These are phyloP conservation scores for Aquilaria agallochum DNA, from an alignment of 441 rosid genomes.

Conservation along the genomic window DNA sequence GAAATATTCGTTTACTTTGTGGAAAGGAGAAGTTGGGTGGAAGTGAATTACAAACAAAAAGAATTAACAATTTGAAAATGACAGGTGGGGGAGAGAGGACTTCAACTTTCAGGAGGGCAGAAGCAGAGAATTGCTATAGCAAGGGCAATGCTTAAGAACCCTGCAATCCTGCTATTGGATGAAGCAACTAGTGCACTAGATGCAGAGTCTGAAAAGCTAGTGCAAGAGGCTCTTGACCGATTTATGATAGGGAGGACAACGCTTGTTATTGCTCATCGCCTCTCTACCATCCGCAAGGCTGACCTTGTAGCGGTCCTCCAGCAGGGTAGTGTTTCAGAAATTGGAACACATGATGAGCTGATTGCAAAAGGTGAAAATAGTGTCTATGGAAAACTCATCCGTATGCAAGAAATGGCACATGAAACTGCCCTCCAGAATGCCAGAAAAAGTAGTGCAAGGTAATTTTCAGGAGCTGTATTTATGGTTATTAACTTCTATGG, in stretches of 20 bases:
- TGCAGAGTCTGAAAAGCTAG: constrained; percentile 96
- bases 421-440: constrained; percentile 95
- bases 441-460: constrained; percentile 99
- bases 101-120: constrained; percentile 98
- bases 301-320: constrained; percentile 98
- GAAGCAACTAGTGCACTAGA: constrained; percentile 99
- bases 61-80: constrained; percentile 20
- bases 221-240: constrained; percentile 97
- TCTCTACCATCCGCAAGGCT: constrained; percentile 96
- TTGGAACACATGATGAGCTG: constrained; percentile 94
- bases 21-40: too few relatives aligned
- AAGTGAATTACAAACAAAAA: too few relatives aligned
- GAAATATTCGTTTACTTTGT: too few relatives aligned
- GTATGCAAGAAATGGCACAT: constrained; percentile 93
- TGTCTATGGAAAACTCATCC: constrained; percentile 81
- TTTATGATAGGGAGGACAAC: constrained; percentile 99
- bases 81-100: constrained; percentile 99
- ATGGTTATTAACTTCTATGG: too few relatives aligned
- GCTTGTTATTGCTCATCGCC: constrained; percentile 94
- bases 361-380: constrained; percentile 89
- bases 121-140: constrained; percentile 98
- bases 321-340: constrained; percentile 93
- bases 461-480: neutral
- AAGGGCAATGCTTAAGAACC: constrained; percentile 96
- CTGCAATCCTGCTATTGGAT: constrained; percentile 88